These are phyloP conservation scores for Ogataea glucozyma DNA, from an alignment of 805 yeast species.

Conservation along the genomic window DNA sequence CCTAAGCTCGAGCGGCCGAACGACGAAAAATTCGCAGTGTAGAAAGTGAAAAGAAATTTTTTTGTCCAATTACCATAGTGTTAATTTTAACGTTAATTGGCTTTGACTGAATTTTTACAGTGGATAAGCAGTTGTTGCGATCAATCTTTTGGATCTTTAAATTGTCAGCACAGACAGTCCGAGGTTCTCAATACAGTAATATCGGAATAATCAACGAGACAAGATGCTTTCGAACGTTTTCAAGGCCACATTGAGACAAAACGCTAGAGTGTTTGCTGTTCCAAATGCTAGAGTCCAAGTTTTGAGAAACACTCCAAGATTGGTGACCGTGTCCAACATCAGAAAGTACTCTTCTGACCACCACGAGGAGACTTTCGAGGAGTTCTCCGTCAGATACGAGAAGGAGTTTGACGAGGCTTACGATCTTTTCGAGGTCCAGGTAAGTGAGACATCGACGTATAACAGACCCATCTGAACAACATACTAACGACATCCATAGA, in stretches of 20 bases:
- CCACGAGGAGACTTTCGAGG: conserved; percentile 93
- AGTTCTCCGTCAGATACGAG: conserved; percentile 86
- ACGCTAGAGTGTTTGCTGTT: conserved; percentile 30
- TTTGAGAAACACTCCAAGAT: conserved; percentile 22
- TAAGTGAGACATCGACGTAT: conserved; percentile 28
- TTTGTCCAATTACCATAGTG: conserved; percentile 28
- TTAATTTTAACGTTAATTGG: conserved; percentile 21
- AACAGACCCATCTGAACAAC: no score
- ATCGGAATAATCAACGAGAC: conserved; percentile 1
- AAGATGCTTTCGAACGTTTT: conserved; percentile 37
- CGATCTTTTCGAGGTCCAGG: conserved; percentile 78
- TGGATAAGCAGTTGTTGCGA: background rate
- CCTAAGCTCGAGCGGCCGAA: conserved; percentile 1
- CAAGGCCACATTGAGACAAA: conserved; percentile 38
- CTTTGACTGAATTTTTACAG: conserved; percentile 4
- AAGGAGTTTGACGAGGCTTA: conserved; percentile 94
- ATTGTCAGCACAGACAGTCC: conserved; percentile 1
- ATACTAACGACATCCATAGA: conserved; percentile 42
- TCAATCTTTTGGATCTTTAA: conserved; percentile 2
- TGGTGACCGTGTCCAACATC: conserved; percentile 25
- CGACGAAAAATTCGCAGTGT: conserved; percentile 14
- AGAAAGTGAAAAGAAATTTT: conserved; percentile 8
- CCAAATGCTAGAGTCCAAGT: conserved; percentile 22
- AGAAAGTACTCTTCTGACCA: conserved; percentile 73
- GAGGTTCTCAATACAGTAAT: conserved; percentile 1